Conservation (phyloP, 1,284 basidiomycete genomes). For the Heterobasidion parviporum region DNA sequence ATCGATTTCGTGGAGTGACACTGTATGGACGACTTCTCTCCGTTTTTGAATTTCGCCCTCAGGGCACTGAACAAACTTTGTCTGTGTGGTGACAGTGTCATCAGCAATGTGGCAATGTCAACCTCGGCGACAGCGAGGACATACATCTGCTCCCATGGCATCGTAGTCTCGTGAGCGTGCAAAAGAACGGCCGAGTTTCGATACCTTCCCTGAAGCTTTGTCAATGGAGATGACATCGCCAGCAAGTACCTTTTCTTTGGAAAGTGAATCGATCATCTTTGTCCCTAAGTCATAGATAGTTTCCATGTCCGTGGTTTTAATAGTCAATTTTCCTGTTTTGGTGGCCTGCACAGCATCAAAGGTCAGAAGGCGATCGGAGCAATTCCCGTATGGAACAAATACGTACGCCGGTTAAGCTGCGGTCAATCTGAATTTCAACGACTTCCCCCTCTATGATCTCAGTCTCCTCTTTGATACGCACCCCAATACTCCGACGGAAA, state of each 20-base stretch:
- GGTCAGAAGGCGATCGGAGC: not conserved
- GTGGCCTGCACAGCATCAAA: constrained; percentile 65
- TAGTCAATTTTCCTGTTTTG: constrained; percentile 95
- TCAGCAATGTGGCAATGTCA: not conserved
- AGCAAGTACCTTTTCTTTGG: constrained; percentile 95
- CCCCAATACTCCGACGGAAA: constrained; percentile 91
- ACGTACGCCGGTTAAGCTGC: constrained; percentile 91
- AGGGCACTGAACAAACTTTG: constrained; percentile 96
- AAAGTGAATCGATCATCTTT: constrained; percentile 98
- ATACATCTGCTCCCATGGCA: constrained; percentile 95
- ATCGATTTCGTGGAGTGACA: constrained; percentile 97
- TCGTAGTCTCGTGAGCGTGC: constrained; percentile 96
- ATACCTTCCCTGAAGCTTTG: constrained; percentile 95
- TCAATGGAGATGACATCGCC: constrained; percentile 97
- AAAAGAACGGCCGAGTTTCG: constrained; percentile 93
- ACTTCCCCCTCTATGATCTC: constrained; percentile 98
- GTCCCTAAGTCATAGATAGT: constrained; percentile 98
- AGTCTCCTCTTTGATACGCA: constrained; percentile 95
- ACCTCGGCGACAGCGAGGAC: constrained; percentile 22
- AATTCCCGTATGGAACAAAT: not conserved
- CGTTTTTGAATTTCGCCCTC: constrained; percentile 97
- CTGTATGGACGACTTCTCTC: constrained; percentile 95
- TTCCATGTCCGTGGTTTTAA: constrained; percentile 99
- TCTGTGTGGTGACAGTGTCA: constrained; percentile 38
- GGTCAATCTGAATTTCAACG: constrained; percentile 97